Percentiles rank a stretch among this genome's conserved stretches.
phyloP scores from a whole-genome alignment of 2,329 filamentous ascomycete genomes.

The Aspergillus japonicus region DNA sequence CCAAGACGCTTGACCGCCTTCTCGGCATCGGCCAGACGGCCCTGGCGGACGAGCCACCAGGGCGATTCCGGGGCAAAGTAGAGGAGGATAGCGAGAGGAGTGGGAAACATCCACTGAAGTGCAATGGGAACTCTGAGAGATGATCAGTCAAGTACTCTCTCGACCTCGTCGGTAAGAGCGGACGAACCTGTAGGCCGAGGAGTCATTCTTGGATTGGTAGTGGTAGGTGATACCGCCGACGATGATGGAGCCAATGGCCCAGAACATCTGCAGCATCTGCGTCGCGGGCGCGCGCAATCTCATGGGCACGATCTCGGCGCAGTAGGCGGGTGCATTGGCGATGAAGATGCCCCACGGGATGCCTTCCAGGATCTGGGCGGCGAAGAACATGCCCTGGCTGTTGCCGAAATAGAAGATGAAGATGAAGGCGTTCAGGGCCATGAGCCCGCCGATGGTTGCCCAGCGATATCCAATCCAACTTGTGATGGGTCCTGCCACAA shows the following conservation, averaged over 20 bases:
- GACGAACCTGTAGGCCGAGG: conserved; percentile 47
- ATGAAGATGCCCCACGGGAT: conserved; percentile 67
- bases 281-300: conserved; percentile 58
- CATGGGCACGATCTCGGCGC: conserved; percentile 61
- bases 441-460: conserved; percentile 55
- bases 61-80: conserved; percentile 52
- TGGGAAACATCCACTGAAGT: conserved; percentile 60
- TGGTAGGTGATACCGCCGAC: conserved; percentile 57
- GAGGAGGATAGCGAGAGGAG: conserved; percentile 54
- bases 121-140: conserved; percentile 52
- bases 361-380: conserved; percentile 59
- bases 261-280: conserved; percentile 66
- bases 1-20: conserved; percentile 53
- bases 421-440: conserved; percentile 54
- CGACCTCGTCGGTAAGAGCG: conserved; percentile 19
- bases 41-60: conserved; percentile 56
- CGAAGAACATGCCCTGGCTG: conserved; percentile 48
- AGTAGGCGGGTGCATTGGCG: conserved; percentile 64
- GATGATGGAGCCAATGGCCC: conserved; percentile 62
- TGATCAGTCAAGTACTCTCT: conserved; percentile 33
- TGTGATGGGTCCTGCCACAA: conserved; percentile 54
- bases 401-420: conserved; percentile 52
- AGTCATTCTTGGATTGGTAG: conserved; percentile 44
- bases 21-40: conserved; percentile 45
- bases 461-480: conserved; percentile 62